Evolutionary conservation across 805 yeast genomes (phyloP), one percentile per base, ranked within the genome.

Genomic region (Saturnispora besseyi): DNA sequence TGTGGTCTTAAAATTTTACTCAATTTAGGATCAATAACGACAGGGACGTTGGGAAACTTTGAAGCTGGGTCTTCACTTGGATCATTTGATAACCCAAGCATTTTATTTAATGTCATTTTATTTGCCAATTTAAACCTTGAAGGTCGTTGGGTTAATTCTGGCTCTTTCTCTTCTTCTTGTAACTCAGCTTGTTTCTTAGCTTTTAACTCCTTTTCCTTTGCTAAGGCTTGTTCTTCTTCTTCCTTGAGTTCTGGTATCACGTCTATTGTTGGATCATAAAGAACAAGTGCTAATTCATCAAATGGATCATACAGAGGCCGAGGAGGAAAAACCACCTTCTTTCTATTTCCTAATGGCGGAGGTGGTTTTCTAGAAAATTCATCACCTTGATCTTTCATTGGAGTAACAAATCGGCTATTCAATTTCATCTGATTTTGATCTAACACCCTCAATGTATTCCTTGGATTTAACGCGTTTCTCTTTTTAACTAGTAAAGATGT

Each of bases 221-320:
- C 33, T 9, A 36, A 36, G 58, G 50, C 65, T 46, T 65, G 51
- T 57, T 58, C 62, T 41, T 61, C 60, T 56, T 62, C 62, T 45
- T 56, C 56, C 56, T 60, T 57, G 31, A 53, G 51, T 53, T 64
- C 68, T 48, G 72, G 65, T 46, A 62, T 54, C 53, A 65, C 76
- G 61, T 93, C 98, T 3, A 91, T 82, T 0, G 98, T 87, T 0
- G 99, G 99, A 64, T 93, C 99, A 61, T 88, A 93, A 42, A 93
- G 71, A 1, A 93, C 97, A 49, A 93, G 87, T 2, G 99, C 97
- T 59, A 87, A 82, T 63, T 93, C 97, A 53, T 84, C 89, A 41
- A 83, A 75, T 0, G 99, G 99, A 67, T 93, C 99, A 62, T 91
- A 95, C n/a, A 93, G 72, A 1, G 99, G 95, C 51, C 89, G 70